phyloP scores from a whole-genome alignment of 2,329 filamentous ascomycete genomes.

The Neofusicoccum sp. region DNA sequence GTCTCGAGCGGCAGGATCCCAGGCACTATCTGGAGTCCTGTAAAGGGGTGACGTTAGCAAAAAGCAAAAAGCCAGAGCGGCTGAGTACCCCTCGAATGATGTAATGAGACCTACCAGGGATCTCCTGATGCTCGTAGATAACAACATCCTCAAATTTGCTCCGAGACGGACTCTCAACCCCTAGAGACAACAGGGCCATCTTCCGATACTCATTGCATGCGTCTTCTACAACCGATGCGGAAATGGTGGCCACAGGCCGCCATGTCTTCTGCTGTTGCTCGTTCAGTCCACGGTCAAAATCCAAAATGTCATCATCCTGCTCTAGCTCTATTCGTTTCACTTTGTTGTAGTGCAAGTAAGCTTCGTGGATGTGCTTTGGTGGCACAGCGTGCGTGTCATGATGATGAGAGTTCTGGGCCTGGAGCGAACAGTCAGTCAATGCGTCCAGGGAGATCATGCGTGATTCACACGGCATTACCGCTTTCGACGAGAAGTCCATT shows the following conservation, averaged over 20 bases:
- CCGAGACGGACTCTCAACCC: not conserved
- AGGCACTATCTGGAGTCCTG: constrained; percentile 80
- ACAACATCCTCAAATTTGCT: constrained; percentile 13
- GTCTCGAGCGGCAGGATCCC: constrained; percentile 69
- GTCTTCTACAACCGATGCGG: not conserved
- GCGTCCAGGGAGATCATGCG: not conserved
- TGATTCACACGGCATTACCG: not conserved
- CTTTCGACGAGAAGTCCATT: constrained; percentile 3
- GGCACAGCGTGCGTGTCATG: constrained; percentile 75
- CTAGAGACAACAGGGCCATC: not conserved
- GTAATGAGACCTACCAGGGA: constrained; percentile 62
- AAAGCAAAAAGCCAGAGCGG: too few relatives aligned
- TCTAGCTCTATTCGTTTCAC: constrained; percentile 55
- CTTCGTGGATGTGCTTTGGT: constrained; percentile 66
- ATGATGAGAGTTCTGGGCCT: not conserved
- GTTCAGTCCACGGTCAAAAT: constrained; percentile 39
- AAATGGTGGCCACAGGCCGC: not conserved
- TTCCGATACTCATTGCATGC: constrained; percentile 3
- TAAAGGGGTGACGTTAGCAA: not conserved
- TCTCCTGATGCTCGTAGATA: constrained; percentile 63
- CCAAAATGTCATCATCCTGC: constrained; percentile 50
- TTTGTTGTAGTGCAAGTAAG: constrained; percentile 76
- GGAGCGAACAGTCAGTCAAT: not conserved
- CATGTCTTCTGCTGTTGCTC: constrained; percentile 17
- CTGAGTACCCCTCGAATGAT: not conserved